phyloP scores from a whole-genome alignment of 2,329 filamentous ascomycete species.

The Monosporascus sp. region DNA sequence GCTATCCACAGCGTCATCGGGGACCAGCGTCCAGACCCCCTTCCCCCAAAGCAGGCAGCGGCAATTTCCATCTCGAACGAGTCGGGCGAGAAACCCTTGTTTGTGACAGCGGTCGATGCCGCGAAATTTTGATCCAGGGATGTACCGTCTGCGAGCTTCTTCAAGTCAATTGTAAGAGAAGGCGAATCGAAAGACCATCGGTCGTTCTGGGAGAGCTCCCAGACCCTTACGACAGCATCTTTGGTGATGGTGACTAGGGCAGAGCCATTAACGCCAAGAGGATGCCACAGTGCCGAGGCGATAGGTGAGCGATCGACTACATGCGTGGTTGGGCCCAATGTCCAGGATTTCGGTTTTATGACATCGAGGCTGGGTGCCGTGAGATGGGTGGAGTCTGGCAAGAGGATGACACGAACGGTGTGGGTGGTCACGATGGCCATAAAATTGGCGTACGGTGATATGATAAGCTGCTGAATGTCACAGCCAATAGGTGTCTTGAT shows the following conservation, averaged over 20 bases:
- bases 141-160: conserved; percentile 80
- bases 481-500: conserved; percentile 75
- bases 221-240: conserved; percentile 82
- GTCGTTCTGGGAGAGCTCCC: conserved; percentile 82
- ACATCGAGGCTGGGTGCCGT: conserved; percentile 61
- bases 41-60: conserved; percentile 71
- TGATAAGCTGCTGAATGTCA: conserved; percentile 77
- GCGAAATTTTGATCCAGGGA: conserved; percentile 79
- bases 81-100: conserved; percentile 82
- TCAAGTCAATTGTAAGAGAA: conserved; percentile 78
- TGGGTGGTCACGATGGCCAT: conserved; percentile 83
- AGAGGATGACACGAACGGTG: conserved; percentile 80
- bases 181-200: conserved; percentile 84
- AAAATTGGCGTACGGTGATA: conserved; percentile 77
- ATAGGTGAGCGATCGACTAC: conserved; percentile 80
- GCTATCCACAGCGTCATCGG: conserved; percentile 95
- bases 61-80: conserved; percentile 91
- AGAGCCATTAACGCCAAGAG: conserved; percentile 74
- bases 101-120: conserved; percentile 68
- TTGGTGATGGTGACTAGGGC: conserved; percentile 84
- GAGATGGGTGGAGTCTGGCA: conserved; percentile 76
- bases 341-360: conserved; percentile 79
- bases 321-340: conserved; percentile 87
- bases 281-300: conserved; percentile 85
- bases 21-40: conserved; percentile 77